Conservation (phyloP, 495 filamentous ascomycete genomes). For the Oidiodendron maius region DNA sequence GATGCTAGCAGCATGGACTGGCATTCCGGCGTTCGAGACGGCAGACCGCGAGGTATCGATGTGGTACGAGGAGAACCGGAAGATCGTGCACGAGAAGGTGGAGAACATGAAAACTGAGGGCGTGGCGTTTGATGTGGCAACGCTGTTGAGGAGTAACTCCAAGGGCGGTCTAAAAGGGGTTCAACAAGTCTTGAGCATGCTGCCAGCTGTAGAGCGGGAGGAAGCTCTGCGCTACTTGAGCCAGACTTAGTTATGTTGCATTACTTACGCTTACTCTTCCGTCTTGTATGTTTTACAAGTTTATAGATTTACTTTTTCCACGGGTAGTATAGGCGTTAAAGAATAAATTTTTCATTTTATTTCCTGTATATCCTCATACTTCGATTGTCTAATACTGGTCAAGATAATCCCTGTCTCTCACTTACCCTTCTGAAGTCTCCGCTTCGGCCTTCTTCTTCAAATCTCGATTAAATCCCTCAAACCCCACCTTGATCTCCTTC, state of each 20-base stretch:
- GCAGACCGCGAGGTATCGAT: constrained; percentile 79
- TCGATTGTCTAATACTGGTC: too few species aligned
- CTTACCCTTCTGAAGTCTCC: too few species aligned
- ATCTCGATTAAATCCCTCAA: too few species aligned
- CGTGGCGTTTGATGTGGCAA: constrained; percentile 71
- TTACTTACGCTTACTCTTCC: too few species aligned
- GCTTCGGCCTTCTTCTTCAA: too few species aligned
- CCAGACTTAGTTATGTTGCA: neutral
- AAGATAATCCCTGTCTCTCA: too few species aligned
- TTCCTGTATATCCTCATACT: too few species aligned
- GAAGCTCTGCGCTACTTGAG: constrained; percentile 68
- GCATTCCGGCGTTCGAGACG: constrained; percentile 61
- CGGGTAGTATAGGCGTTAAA: too few species aligned
- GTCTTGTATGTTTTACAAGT: too few species aligned
- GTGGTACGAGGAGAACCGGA: constrained; percentile 97
- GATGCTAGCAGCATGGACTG: constrained; percentile 72
- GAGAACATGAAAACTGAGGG: constrained; percentile 72
- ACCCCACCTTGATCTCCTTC: too few species aligned
- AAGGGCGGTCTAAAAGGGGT: constrained; percentile 82
- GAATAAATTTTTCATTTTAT: too few species aligned
- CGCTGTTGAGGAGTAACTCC: constrained; percentile 63
- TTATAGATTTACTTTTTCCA: too few species aligned
- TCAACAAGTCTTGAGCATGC: constrained; percentile 73
- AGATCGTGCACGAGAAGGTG: constrained; percentile 69
- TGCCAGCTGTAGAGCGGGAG: constrained; percentile 85